These are phyloP conservation scores for Emmonsiellopsis sp. DNA, from an alignment of 2,329 filamentous ascomycete genomes.

Conservation along the genomic window DNA sequence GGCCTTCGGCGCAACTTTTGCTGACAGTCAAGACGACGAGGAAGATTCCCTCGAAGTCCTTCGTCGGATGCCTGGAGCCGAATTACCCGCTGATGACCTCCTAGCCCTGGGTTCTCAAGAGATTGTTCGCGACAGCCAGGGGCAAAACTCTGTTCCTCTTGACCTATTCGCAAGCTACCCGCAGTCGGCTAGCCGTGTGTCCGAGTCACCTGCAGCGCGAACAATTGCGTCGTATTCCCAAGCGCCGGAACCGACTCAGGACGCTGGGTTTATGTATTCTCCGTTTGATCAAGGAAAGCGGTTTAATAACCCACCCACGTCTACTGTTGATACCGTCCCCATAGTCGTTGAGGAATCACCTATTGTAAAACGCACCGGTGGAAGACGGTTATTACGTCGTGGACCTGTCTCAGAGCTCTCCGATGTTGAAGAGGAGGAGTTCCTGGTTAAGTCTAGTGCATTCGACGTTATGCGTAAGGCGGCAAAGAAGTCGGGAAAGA, in stretches of 20 bases:
- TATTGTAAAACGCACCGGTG: slow-evolving; percentile 51
- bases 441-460: slow-evolving; percentile 41
- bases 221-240: slow-evolving; percentile 57
- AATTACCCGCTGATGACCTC: slow-evolving; percentile 49
- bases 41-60: slow-evolving; percentile 45
- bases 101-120: slow-evolving; percentile 55
- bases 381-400: slow-evolving; percentile 39
- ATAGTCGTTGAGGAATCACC: slow-evolving; percentile 53
- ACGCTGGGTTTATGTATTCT: slow-evolving; percentile 64
- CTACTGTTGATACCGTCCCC: slow-evolving; percentile 63
- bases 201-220: slow-evolving; percentile 27
- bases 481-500: slow-evolving; percentile 27
- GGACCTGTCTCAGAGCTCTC: slow-evolving; percentile 36
- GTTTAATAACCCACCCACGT: slow-evolving; percentile 56
- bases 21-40: slow-evolving; percentile 43
- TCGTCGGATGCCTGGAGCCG: slow-evolving; percentile 43
- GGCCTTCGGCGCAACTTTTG: slow-evolving; percentile 85
- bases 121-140: slow-evolving; percentile 50
- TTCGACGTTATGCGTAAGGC: slow-evolving; percentile 62
- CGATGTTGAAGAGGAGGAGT: slow-evolving; percentile 38
- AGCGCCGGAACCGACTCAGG: slow-evolving; percentile 69
- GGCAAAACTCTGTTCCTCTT: slow-evolving; percentile 30
- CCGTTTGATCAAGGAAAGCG: slow-evolving; percentile 59
- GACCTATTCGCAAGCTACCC: slow-evolving; percentile 37
- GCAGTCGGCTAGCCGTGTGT: slow-evolving; percentile 20